Conservation (phyloP, 495 filamentous ascomycete genomes). For the Sabuloglossum arenarium region DNA sequence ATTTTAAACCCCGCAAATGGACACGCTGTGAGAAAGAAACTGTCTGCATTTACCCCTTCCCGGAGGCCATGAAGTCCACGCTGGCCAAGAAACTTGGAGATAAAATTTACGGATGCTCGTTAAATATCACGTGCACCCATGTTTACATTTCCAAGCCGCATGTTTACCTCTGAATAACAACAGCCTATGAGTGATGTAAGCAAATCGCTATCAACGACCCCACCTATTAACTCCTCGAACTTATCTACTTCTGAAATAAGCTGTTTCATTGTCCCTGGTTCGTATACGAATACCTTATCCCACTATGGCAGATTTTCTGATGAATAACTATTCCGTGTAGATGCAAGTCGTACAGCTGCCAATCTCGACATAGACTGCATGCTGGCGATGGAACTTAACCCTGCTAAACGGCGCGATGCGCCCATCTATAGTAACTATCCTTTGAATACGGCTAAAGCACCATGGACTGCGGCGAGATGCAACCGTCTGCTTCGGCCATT, state of each 20-base stretch:
- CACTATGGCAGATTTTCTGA: background rate
- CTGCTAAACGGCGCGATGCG: background rate
- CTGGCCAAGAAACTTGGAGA: too few species aligned
- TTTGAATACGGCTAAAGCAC: background rate
- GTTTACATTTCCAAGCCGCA: too few species aligned
- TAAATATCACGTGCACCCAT: background rate
- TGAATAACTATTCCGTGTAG: too few species aligned
- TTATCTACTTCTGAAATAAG: background rate
- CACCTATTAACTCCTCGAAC: background rate
- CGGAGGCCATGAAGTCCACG: too few species aligned
- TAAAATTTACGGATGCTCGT: too few species aligned
- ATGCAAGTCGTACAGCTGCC: background rate
- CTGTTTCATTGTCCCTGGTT: background rate
- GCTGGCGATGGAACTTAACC: background rate
- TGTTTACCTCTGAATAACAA: background rate
- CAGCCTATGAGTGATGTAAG: background rate
- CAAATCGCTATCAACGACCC: background rate
- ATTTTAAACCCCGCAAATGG: too few species aligned
- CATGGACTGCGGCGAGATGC: constrained; percentile 4
- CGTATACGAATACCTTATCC: background rate
- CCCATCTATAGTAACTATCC: background rate
- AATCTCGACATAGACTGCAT: background rate
- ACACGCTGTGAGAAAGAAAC: too few species aligned
- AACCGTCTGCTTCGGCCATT: constrained; percentile 4
- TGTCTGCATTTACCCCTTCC: too few species aligned